Evolutionary conservation across 179 eudicot species (phyloP), one percentile per base, ranked within the genome.

Genomic region (Heliamphora pulchella): DNA sequence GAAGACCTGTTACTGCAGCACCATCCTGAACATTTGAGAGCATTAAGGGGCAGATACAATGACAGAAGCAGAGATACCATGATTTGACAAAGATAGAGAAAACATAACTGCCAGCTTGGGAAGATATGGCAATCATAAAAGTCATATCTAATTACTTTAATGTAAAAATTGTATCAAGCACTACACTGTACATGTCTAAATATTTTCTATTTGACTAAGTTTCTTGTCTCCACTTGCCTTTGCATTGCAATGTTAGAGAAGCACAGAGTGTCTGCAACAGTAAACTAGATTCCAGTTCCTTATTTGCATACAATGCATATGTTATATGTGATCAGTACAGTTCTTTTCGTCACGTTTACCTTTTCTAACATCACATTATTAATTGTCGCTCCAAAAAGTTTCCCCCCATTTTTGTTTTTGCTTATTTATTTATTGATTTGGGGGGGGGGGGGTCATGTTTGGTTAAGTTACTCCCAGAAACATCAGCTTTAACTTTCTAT

Each of bases 1-100:
- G 82, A 80, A 96, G 96, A 77, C 99, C 98, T 77, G 97, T 82
- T 66, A 94, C 97, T 81, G 98, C 97, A 86, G 99, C 99, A 83
- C 99, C 92, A 81, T 96, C 99, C 99, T 96, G 89, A 85, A 88
- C 43, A 59, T 77, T 64, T 73, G 72, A 10, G 13, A 77, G n/a
- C 73, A 84, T 66, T 78, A 81, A 73, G 71, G 55, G 68, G 54
- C 80, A 22, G 51, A n/a, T 20, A 57, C 54, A 46, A 64, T 31
- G 18, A 64, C 66, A 65, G 53, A n/a, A 73, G 55, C 31, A 65
- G 43, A 8, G 48, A 47, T 39, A 31, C 5, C 14, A 22, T 11
- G 71, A 80, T 80, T 50, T 50, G 53, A 53, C 11, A 79, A 46
- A 17, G 48, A 5, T 48, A 79, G 8, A 76, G n/a, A 67, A 55